Conservation (phyloP, 1,139 yeast genomes). For the Pneumocystis murina region DNA sequence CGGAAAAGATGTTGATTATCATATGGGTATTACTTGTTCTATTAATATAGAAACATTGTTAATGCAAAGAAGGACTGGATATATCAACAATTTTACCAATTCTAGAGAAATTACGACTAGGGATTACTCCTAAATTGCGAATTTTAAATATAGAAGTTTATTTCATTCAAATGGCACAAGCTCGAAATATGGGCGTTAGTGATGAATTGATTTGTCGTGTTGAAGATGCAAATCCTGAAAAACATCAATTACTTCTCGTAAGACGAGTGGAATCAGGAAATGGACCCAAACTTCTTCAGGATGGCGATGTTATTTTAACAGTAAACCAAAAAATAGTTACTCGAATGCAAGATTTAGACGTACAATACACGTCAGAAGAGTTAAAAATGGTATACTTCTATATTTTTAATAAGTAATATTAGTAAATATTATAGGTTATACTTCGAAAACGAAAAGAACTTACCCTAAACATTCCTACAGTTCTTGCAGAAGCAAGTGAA, state of each 20-base stretch:
- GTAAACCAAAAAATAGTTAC: slow-evolving; percentile 52
- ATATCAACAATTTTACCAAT: background rate
- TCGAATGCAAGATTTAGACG: slow-evolving; percentile 50
- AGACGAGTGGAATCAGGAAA: slow-evolving; percentile 51
- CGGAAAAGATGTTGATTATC: slow-evolving; percentile 43
- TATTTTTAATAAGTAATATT: background rate
- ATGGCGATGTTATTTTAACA: slow-evolving; percentile 61
- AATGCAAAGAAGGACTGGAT: background rate
- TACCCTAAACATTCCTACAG: slow-evolving; percentile 49
- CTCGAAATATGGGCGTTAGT: slow-evolving; percentile 72
- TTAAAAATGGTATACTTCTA: slow-evolving; percentile 31
- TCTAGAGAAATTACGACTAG: slow-evolving; percentile 33
- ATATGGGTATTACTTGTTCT: slow-evolving; percentile 59
- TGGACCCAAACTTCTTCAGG: slow-evolving; percentile 30
- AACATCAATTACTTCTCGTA: slow-evolving; percentile 59
- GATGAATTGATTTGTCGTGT: slow-evolving; percentile 64
- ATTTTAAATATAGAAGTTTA: slow-evolving; percentile 70
- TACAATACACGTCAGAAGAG: slow-evolving; percentile 32
- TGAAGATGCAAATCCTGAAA: slow-evolving; percentile 44
- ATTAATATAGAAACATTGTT: background rate
- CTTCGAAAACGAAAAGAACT: slow-evolving; percentile 46
- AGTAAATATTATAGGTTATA: slow-evolving; percentile 23
- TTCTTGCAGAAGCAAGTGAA: slow-evolving; percentile 39
- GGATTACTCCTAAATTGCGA: slow-evolving; percentile 40
- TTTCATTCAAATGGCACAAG: slow-evolving; percentile 54